Base-by-base conservation (phyloP, 441 rosid genomes). In the Rhodomyrtus psidioides region DNA sequence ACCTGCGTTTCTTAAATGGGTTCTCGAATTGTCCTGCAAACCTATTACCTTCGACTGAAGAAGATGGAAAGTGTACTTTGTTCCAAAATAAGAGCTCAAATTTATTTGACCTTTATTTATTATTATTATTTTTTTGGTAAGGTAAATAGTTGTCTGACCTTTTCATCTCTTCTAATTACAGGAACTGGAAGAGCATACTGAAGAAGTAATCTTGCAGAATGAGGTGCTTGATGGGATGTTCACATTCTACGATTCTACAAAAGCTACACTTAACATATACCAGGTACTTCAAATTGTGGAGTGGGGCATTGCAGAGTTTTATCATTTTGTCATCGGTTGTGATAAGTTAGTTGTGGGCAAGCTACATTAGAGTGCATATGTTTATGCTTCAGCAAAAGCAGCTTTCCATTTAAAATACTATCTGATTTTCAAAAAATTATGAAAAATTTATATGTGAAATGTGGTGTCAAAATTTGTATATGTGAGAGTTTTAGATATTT, bases 201-300 rank as follows among this genome's bases (percentile, higher is more conserved):
- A 93, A 44, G 98, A 95, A 88, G 96, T 95, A 75, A 93, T 85
- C 54, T 88, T 93, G 87, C 99, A 96, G 86, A 94, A 95, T 86
- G 99, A 96, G 91, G 91, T 90, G 79, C 92, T 95, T 55, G 99
- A 97, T 84, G 99, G 95, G 88, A 93, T 90, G 88, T 95, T 97
- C 90, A 96, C 99, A 49, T 95, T 97, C 93, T 97, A 97, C 65
- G 98, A 95, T 90, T 92, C 96, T 79, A 94, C 94, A 60, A 94
- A 89, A 85, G 93, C 96, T 85, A 94, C 91, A 60, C 97, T 97
- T 75, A 93, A 95, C 86, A 90, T 97, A 88, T 97, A 95, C 90
- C 99, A 96, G 99, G 99, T 97, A 84, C 55, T 83, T 83, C 30
- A 70, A 70, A 70, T 70, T 70, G 79, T 70, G 51, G 49, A 21